Evolutionary conservation across 805 yeast genomes (phyloP).

Genomic region (Schizosaccharomyces lindneri): DNA sequence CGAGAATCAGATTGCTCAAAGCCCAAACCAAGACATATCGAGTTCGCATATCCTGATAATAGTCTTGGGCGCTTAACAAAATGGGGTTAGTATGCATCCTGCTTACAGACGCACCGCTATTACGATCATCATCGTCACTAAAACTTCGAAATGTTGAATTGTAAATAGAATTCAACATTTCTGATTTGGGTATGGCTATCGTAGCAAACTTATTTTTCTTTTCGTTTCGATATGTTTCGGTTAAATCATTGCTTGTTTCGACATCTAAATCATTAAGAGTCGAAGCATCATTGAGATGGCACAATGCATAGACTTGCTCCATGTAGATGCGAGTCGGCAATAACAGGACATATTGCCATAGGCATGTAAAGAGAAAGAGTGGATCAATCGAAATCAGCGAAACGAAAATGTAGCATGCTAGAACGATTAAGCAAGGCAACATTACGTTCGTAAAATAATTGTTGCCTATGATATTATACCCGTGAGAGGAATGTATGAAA

Average conservation of each 20-base stretch:
- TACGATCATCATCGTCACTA: background rate
- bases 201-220: constrained; percentile 26
- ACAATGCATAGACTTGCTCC: constrained; percentile 78
- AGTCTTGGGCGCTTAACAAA: constrained; percentile 42
- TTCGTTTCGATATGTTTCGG: no score
- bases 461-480: constrained; percentile 29
- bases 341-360: constrained; percentile 55
- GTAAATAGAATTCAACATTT: background rate
- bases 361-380: constrained; percentile 74
- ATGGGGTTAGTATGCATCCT: constrained; percentile 23
- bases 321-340: constrained; percentile 83
- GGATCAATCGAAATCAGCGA: constrained; percentile 73
- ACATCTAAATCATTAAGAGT: constrained; percentile 58
- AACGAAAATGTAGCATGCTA: constrained; percentile 51
- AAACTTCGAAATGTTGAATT: background rate
- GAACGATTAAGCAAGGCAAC: constrained; percentile 68
- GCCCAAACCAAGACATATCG: constrained; percentile 67
- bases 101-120: no score
- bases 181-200: constrained; percentile 16
- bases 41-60: constrained; percentile 77
- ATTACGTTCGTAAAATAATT: constrained; percentile 62
- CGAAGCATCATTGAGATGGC: constrained; percentile 94
- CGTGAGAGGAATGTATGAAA: constrained; percentile 11
- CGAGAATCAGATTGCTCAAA: constrained; percentile 47
- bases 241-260: no score